These are phyloP conservation scores for Trichoderma asperellum DNA, from an alignment of 2,329 filamentous ascomycete genomes.

Conservation along the genomic window DNA sequence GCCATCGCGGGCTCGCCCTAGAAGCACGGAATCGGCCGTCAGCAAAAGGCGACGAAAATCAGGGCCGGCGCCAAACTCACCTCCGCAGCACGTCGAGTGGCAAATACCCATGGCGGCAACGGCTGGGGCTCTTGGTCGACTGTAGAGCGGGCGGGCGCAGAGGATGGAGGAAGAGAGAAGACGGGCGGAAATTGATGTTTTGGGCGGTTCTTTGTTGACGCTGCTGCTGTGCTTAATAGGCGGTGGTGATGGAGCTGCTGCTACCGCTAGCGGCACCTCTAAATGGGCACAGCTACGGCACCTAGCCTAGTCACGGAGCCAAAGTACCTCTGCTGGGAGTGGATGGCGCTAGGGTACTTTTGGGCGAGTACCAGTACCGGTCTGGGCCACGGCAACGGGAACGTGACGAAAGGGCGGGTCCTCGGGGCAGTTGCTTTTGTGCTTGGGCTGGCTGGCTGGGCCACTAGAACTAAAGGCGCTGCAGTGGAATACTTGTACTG, in stretches of 20 bases:
- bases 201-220: conserved; percentile 24
- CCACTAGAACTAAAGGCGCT: neutral
- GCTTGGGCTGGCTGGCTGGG: conserved; percentile 3
- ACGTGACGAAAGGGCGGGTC: conserved; percentile 27
- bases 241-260: conserved; percentile 27
- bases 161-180: conserved; percentile 1
- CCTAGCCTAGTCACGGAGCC: neutral
- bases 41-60: conserved; percentile 16
- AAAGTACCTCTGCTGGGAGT: neutral
- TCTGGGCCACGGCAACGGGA: conserved; percentile 27
- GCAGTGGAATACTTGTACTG: too few relatives aligned
- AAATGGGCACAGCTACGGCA: conserved; percentile 13
- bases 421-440: neutral
- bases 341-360: neutral
- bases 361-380: neutral
- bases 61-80: conserved; percentile 34
- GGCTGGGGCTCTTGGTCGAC: conserved; percentile 12
- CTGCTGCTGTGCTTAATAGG: conserved; percentile 19
- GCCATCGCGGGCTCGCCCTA: conserved; percentile 77
- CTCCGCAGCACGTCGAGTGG: conserved; percentile 63
- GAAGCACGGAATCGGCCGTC: conserved; percentile 13
- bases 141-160: conserved; percentile 10
- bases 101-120: conserved; percentile 61
- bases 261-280: conserved; percentile 26
- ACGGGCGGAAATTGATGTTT: conserved; percentile 5